Conservation (phyloP, 2,329 filamentous ascomycete species). For the Aspergillus ruber region DNA sequence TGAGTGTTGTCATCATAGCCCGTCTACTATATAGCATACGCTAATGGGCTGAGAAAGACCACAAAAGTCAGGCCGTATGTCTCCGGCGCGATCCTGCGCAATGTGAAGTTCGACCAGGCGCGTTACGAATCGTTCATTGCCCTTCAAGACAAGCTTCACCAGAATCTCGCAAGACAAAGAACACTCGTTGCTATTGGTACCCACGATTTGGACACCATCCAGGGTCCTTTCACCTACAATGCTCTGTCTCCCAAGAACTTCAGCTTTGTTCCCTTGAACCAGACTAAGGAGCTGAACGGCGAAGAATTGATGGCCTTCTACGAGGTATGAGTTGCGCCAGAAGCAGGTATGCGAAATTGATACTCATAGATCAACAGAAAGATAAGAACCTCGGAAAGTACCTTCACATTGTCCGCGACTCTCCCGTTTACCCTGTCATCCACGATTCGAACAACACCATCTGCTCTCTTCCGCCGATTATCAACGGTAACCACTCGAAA, state of each 20-base stretch:
- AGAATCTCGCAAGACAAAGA: slow-evolving; percentile 86
- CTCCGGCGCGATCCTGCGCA: slow-evolving; percentile 80
- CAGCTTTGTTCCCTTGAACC: slow-evolving; percentile 84
- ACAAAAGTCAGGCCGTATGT: slow-evolving; percentile 77
- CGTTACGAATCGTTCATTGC: slow-evolving; percentile 96
- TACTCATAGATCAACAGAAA: slow-evolving; percentile 47
- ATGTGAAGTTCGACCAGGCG: slow-evolving; percentile 84
- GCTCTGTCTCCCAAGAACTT: slow-evolving; percentile 87
- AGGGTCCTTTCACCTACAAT: slow-evolving; percentile 96
- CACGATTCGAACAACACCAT: slow-evolving; percentile 82
- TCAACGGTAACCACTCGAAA: slow-evolving; percentile 96
- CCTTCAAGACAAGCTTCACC: slow-evolving; percentile 95
- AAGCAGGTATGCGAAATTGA: not conserved
- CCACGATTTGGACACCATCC: slow-evolving; percentile 86
- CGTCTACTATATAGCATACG: not conserved
- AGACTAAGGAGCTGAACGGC: slow-evolving; percentile 79
- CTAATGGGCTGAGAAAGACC: slow-evolving; percentile 44
- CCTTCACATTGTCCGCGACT: slow-evolving; percentile 89
- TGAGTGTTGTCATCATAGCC: slow-evolving; percentile 22
- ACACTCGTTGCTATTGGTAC: slow-evolving; percentile 96
- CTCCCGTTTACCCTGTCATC: slow-evolving; percentile 90
- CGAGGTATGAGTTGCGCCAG: slow-evolving; percentile 44
- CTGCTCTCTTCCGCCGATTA: slow-evolving; percentile 92
- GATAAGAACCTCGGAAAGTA: slow-evolving; percentile 88
- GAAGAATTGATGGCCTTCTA: slow-evolving; percentile 92